phyloP scores from a whole-genome alignment of 129 eudicot genomes.

The carrot (Daucus carota) region DH1_v3.0 NC_030382.2:49458501-49459000 shows the following conservation, averaged over 20 bases:
- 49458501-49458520: constrained; percentile 35
- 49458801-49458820: neutral
- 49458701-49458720: no score
- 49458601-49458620: no score
- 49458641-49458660: no score
- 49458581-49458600: no score
- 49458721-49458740: no score
- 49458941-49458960: neutral
- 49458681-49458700: no score
- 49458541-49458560: neutral
- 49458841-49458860: neutral
- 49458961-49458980: neutral
- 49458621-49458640: no score
- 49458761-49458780: no score
- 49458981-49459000: neutral
- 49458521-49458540: constrained; percentile 1
- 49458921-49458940: neutral
- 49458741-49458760: no score
- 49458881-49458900: neutral
- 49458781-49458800: no score
- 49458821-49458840: neutral
- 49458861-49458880: neutral
- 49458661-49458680: no score
- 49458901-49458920: neutral
- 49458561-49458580: neutral